Base-by-base conservation (phyloP, 2,329 filamentous ascomycete genomes). In the Microdochium nivale region DNA sequence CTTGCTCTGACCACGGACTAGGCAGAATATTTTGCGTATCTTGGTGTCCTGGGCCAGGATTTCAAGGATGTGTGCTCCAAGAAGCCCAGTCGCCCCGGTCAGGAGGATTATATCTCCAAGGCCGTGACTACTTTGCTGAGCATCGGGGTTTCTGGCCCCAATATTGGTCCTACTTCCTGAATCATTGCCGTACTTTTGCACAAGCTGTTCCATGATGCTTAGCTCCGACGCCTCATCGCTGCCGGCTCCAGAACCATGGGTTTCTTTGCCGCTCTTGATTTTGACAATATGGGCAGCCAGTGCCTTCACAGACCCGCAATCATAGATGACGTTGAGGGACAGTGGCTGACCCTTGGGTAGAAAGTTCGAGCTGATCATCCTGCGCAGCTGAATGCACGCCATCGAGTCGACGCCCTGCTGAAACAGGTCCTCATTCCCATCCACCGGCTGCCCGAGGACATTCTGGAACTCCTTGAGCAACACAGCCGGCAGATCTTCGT, bases 361-460 rank as follows among this genome's bases (percentile, higher is more conserved):
- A 23, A 64, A 64, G 0, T 23, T 50, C 1, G 59, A 55, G 27
- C 65, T 59, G 2, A 71, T 58, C 2, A 65, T 46, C 44, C 62
- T 67, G 16, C 77, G 65, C 21, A 84, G 72, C 51, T 77, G 76
- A 53, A 81, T 75, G 50, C 75, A 78, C 0, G 75, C 72, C 2
- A 80, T 74, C 0, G 83, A 86, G 59, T 86, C 81, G 0, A 86
- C 73, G 0, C 81, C 81, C 55, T 76, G 75, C 0, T 71, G 69
- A 55, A 80, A 84, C 1, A 86, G 62, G 57, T 85, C 80, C 2
- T 70, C 66, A 8, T 74, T 63, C 1, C 70, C 52, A 11, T 67
- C 54, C 1, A 67, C 50, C 0, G 60, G 32, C 0, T 59, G 54
- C 0, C 65, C 68, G 3, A 68, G 49, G 1, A 69, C 58, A 21